These are phyloP conservation scores for Tetragonia tetragonoides DNA, from an alignment of 148 eudicot genomes.

Conservation along the genomic window DNA sequence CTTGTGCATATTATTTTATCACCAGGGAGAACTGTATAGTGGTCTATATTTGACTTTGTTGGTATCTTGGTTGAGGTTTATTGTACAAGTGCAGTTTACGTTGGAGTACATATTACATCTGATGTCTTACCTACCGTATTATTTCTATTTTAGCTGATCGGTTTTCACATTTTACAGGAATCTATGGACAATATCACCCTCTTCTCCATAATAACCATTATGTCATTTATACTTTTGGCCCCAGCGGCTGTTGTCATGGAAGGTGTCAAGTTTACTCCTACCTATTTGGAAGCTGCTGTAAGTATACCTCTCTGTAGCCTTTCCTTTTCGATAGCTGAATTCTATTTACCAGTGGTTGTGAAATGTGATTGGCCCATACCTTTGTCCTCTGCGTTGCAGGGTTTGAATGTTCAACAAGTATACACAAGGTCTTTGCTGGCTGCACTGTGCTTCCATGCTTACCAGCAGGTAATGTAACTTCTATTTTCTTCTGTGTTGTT, in stretches of 20 bases:
- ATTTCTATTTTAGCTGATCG: slow-evolving; percentile 10
- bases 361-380: slow-evolving; percentile 6
- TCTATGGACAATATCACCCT: slow-evolving; percentile 90
- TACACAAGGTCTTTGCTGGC: slow-evolving; percentile 74
- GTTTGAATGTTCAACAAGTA: slow-evolving; percentile 62
- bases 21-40: background rate
- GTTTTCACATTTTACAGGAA: slow-evolving; percentile 52
- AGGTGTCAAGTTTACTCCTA: slow-evolving; percentile 87
- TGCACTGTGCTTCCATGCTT: slow-evolving; percentile 93
- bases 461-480: slow-evolving; percentile 68
- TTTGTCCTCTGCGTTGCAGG: slow-evolving; percentile 41
- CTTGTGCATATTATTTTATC: background rate
- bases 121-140: background rate
- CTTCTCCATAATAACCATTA: slow-evolving; percentile 88
- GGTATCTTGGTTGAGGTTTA: background rate
- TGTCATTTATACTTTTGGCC: slow-evolving; percentile 80
- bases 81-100: background rate
- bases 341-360: background rate
- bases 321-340: background rate
- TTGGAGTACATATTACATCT: background rate
- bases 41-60: background rate
- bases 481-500: background rate
- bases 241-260: slow-evolving; percentile 69
- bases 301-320: slow-evolving; percentile 30
- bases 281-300: slow-evolving; percentile 75